These are phyloP conservation scores for Yarrowia bubula DNA, from an alignment of 805 yeast genomes.

Conservation along the genomic window DNA sequence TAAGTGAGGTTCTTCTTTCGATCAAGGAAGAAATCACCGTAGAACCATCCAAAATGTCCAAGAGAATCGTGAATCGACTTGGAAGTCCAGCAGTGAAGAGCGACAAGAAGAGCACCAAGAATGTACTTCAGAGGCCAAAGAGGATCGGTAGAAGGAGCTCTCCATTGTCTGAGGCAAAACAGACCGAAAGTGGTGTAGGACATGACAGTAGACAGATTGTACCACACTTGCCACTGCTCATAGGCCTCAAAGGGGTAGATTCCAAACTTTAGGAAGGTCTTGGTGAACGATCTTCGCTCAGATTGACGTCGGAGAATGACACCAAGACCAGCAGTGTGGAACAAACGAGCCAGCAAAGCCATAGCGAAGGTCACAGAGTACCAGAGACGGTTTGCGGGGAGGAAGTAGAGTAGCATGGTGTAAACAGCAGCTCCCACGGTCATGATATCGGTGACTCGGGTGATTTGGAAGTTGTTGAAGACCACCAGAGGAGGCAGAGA, in stretches of 20 bases:
- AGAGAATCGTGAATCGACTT: slow-evolving; percentile 64
- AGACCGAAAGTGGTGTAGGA: slow-evolving; percentile 53
- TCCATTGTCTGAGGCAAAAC: slow-evolving; percentile 37
- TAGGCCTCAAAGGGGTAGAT: slow-evolving; percentile 62
- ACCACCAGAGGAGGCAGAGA: slow-evolving; percentile 47
- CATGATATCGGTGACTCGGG: slow-evolving; percentile 61
- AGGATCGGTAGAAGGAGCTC: slow-evolving; percentile 34
- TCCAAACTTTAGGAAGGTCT: slow-evolving; percentile 61
- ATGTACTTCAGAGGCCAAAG: slow-evolving; percentile 52
- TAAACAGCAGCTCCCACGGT: slow-evolving; percentile 45
- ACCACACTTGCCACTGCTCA: slow-evolving; percentile 69
- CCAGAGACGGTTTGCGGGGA: slow-evolving; percentile 37
- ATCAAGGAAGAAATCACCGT: slow-evolving; percentile 72
- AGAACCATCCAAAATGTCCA: slow-evolving; percentile 87
- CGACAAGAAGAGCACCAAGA: slow-evolving; percentile 54
- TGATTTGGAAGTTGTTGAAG: slow-evolving; percentile 58
- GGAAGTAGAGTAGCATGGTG: slow-evolving; percentile 43
- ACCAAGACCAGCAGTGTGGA: slow-evolving; percentile 53
- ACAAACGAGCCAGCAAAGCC: slow-evolving; percentile 47
- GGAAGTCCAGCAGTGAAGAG: slow-evolving; percentile 68
- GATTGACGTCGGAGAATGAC: slow-evolving; percentile 58
- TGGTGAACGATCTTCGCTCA: slow-evolving; percentile 59
- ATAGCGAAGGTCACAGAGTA: slow-evolving; percentile 41
- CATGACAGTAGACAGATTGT: slow-evolving; percentile 51
- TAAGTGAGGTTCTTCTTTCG: slow-evolving; percentile 52